These are phyloP conservation scores for Inonotus hispidus DNA, from an alignment of 1,284 basidiomycete species.

Conservation along the genomic window DNA sequence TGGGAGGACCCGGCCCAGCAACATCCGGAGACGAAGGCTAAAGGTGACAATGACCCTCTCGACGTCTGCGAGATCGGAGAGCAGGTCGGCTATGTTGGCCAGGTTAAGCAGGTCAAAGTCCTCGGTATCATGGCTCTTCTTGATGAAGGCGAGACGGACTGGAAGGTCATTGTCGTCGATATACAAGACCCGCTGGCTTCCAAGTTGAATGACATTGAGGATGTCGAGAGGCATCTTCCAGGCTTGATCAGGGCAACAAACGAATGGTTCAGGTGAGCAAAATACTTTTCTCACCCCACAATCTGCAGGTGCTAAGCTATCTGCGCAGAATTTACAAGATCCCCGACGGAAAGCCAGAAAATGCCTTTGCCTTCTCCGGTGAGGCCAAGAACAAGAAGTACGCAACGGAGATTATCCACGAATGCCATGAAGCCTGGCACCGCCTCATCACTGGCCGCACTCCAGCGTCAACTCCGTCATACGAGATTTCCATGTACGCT, in stretches of 20 bases:
- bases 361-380: conserved; percentile 98
- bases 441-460: conserved; percentile 83
- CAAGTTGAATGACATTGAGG: conserved; percentile 98
- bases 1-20: conserved; percentile 92
- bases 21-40: conserved; percentile 98
- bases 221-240: conserved; percentile 97
- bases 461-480: conserved; percentile 62
- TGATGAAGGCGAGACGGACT: conserved; percentile 98
- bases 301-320: conserved; percentile 15
- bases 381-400: conserved; percentile 99
- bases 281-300: conserved; percentile 1
- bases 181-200: conserved; percentile 93
- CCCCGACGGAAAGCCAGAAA: conserved; percentile 98
- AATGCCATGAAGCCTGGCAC: conserved; percentile 99
- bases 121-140: conserved; percentile 99
- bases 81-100: conserved; percentile 95
- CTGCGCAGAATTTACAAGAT: conserved; percentile 88
- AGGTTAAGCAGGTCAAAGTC: conserved; percentile 99
- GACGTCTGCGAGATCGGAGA: conserved; percentile 99
- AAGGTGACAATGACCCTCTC: conserved; percentile 98
- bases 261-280: conserved; percentile 85
- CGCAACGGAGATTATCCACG: conserved; percentile 97
- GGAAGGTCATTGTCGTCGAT: conserved; percentile 98
- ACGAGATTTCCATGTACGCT: conserved; percentile 79
- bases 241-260: conserved; percentile 95